These are phyloP conservation scores for Amanita rubescens DNA, from an alignment of 768 basidiomycete genomes.

Conservation along the genomic window DNA sequence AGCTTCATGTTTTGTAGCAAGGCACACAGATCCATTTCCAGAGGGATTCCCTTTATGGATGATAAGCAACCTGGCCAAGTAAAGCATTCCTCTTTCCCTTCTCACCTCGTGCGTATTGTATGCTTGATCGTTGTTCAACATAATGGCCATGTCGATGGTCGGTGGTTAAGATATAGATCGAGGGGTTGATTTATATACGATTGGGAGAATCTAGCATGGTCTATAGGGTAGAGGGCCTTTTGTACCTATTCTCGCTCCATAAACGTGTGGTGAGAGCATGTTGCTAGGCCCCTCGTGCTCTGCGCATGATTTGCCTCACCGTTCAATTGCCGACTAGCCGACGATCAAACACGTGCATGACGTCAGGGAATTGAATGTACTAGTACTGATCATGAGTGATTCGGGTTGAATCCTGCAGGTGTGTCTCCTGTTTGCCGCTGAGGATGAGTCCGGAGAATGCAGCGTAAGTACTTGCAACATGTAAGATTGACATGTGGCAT, in stretches of 20 bases:
- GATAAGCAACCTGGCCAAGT: not conserved
- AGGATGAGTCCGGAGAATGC: too few species aligned
- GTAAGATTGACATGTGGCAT: too few species aligned
- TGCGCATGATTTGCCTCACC: constrained; percentile 20
- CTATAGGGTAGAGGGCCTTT: not conserved
- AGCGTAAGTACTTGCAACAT: too few species aligned
- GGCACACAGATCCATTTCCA: constrained; percentile 45
- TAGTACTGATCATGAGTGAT: not conserved
- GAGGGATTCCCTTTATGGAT: constrained; percentile 7
- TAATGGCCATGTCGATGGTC: not conserved
- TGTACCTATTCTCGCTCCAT: not conserved
- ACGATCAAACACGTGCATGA: constrained; percentile 8
- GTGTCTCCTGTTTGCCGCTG: too few species aligned
- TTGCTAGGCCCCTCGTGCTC: constrained; percentile 17
- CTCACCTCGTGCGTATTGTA: constrained; percentile 3
- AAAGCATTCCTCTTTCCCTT: not conserved
- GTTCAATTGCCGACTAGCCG: constrained; percentile 10
- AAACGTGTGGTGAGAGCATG: not conserved
- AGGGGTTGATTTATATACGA: not conserved
- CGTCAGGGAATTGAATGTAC: not conserved
- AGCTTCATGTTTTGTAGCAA: constrained; percentile 46
- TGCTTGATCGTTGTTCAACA: not conserved
- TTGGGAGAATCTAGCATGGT: not conserved
- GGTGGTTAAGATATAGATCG: not conserved
- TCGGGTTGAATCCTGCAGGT: too few species aligned